These are phyloP conservation scores for Trametes coccinea DNA, from an alignment of 768 basidiomycete species.

Conservation along the genomic window DNA sequence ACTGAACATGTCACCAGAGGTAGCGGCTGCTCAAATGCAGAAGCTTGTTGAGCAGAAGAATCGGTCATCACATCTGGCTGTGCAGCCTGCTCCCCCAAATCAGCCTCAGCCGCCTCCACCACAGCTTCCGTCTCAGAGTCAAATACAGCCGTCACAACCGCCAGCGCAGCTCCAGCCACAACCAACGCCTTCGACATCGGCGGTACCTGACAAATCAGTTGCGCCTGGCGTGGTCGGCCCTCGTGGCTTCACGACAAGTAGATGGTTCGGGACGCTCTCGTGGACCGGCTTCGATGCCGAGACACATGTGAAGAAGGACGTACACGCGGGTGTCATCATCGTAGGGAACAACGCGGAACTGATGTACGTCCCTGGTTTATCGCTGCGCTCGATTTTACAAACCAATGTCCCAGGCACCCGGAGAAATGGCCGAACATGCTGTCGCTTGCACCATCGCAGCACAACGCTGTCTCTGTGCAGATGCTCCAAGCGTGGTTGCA, in stretches of 20 bases:
- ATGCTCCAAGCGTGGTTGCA: conserved; percentile 51
- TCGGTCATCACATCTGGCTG: conserved; percentile 25
- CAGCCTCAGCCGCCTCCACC: conserved; percentile 19
- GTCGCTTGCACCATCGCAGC: conserved; percentile 41
- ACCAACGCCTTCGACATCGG: not conserved
- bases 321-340: conserved; percentile 43
- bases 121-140: not conserved
- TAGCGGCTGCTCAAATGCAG: conserved; percentile 44
- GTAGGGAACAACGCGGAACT: conserved; percentile 28
- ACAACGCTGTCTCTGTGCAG: conserved; percentile 39
- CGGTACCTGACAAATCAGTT: not conserved
- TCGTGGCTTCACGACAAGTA: not conserved
- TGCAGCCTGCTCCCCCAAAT: conserved; percentile 13
- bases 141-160: conserved; percentile 13
- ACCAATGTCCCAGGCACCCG: conserved; percentile 40
- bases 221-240: not conserved
- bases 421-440: conserved; percentile 56
- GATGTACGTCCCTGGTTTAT: conserved; percentile 34
- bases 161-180: not conserved
- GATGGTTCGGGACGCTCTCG: conserved; percentile 52
- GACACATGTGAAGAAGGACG: conserved; percentile 42
- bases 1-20: conserved; percentile 19
- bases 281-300: conserved; percentile 43
- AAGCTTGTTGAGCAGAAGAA: conserved; percentile 51
- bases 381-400: no score